Percentiles rank a stretch among this genome's conserved stretches.
Evolutionary conservation across 768 basidiomycete species (phyloP).

Genomic region (Russula sp.): DNA sequence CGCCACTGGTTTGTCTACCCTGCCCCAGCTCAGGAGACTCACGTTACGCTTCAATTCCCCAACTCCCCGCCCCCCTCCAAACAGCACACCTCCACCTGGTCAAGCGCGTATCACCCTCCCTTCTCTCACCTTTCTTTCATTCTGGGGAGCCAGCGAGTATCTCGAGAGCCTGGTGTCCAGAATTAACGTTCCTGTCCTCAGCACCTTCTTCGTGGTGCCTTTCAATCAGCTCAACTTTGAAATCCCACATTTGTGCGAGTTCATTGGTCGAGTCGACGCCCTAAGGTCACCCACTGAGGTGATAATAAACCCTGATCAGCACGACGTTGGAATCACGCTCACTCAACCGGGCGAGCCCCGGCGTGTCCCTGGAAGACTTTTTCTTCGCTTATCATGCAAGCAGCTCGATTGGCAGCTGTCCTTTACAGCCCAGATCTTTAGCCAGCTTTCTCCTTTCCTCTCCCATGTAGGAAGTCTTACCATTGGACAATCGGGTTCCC

Average conservation of each 20-base stretch:
- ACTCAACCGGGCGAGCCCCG: neutral
- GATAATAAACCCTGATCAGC: neutral
- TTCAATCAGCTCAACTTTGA: conserved; percentile 2
- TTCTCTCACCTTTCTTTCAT: neutral
- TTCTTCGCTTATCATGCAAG: neutral
- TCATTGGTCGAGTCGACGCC: neutral
- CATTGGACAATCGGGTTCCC: neutral
- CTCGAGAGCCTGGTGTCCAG: neutral
- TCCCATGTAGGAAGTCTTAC: neutral
- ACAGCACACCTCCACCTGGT: neutral
- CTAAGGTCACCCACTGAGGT: neutral
- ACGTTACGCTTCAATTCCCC: neutral
- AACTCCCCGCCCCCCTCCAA: neutral
- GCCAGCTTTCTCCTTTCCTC: neutral
- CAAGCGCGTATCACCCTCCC: neutral
- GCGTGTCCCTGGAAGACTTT: neutral
- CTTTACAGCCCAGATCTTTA: neutral
- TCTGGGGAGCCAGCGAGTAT: conserved; percentile 1
- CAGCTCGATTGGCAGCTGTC: conserved; percentile 4
- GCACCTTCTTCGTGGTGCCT: neutral
- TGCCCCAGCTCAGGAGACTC: neutral
- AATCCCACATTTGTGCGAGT: neutral
- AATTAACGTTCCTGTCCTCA: neutral
- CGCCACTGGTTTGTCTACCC: neutral
- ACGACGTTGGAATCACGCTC: neutral